phyloP scores from a whole-genome alignment of 2,329 filamentous ascomycete species.

The Diaporthe capsici region DNA sequence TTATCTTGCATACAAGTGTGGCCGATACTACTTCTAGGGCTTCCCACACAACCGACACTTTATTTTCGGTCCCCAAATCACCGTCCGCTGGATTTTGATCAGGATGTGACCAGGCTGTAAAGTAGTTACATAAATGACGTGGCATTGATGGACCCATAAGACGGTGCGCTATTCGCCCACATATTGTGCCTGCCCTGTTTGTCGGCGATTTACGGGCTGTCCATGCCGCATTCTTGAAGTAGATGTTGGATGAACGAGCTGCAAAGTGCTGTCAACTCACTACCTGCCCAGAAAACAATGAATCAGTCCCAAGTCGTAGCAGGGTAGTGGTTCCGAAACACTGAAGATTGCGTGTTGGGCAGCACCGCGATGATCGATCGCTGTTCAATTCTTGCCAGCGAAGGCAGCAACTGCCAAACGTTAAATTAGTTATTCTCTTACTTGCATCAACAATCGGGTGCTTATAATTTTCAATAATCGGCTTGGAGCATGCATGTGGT shows the following conservation, averaged over 20 bases:
- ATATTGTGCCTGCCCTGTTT: neutral
- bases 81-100: neutral
- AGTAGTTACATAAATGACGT: neutral
- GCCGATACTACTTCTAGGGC: neutral
- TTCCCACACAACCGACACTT: neutral
- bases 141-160: neutral
- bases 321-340: too few species aligned
- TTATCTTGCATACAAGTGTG: constrained; percentile 12
- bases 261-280: neutral
- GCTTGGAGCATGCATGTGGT: neutral
- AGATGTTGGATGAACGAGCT: neutral
- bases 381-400: neutral
- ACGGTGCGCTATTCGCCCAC: neutral
- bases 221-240: neutral
- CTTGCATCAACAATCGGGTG: neutral
- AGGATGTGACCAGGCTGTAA: neutral
- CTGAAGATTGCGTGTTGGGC: neutral
- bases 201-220: neutral
- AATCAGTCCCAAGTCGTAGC: too few species aligned
- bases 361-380: neutral
- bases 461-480: neutral
- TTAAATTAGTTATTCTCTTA: too few species aligned
- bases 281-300: neutral
- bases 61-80: constrained; percentile 21
- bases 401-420: neutral